Percentiles rank a stretch among this genome's conserved stretches.
Evolutionary conservation across 257 asterid genomes (phyloP).

Genomic region (Ajuga chamaepitys): DNA sequence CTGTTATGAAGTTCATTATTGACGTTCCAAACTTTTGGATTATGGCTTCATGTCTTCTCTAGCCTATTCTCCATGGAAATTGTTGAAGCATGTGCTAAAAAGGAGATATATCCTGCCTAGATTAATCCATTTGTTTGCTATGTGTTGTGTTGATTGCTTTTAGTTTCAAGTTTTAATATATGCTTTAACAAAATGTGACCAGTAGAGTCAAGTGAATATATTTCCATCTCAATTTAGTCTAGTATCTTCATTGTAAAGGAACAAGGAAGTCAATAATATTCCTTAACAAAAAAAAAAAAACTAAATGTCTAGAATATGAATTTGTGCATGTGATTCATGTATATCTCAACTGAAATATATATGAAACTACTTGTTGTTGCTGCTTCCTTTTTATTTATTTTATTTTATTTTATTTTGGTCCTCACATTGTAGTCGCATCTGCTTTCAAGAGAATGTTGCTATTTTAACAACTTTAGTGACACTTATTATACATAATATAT

Average conservation of each 20-base stretch:
- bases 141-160: neutral
- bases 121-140: neutral
- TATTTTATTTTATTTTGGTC: too few species aligned
- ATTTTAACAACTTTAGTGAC: too few species aligned
- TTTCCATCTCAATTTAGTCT: neutral
- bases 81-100: neutral
- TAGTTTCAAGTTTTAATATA: neutral
- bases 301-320: too few species aligned
- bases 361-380: too few species aligned
- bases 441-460: too few species aligned
- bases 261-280: neutral
- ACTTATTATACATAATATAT: neutral
- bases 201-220: neutral
- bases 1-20: constrained; percentile 6
- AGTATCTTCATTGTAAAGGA: neutral
- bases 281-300: too few species aligned
- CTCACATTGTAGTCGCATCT: too few species aligned
- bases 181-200: neutral
- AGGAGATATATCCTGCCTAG: neutral
- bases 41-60: neutral
- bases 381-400: too few species aligned
- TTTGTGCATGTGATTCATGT: too few species aligned
- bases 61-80: neutral
- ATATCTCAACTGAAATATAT: too few species aligned
- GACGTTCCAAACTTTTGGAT: neutral